Evolutionary conservation across 129 eudicot genomes (phyloP), one percentile per base, ranked within the genome.

Genomic region (Centella asiatica): DNA sequence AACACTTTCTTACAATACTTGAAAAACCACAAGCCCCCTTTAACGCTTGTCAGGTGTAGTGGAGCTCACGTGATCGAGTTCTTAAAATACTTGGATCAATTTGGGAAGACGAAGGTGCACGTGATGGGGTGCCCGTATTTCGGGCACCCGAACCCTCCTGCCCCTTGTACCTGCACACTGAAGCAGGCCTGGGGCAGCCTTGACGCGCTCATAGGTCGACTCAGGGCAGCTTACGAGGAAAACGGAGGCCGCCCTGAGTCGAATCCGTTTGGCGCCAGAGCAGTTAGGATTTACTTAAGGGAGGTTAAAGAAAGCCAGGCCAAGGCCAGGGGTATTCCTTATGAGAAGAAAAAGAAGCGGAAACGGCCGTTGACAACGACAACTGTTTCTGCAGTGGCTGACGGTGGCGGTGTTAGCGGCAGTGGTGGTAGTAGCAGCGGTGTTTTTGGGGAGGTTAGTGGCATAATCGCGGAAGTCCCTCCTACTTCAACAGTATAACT

Each of bases 31-130:
- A 84, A 78, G 59, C 93, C 93, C 9, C 93, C 93, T 18, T 33
- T 85, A 22, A 58, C 83, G 23, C 55, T 85, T 8, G 76, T 70
- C 2, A 63, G 88, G 1, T 85, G 94, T 44, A 85, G 88, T 53
- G 94, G 94, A 1, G 88, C 88, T 19, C 88, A 81, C 69, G 94
- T 85, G 69, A 73, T 85, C 64, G 94, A 85, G 77, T 85, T 85
- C 28, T 58, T 85, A n/a, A 85, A 76, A 39, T 81, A 85, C 78
- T 59, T 85, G 0, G 94, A 85, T 65, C 94, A 81, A 49, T 85
- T 85, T 26, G 94, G 93, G 3, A 85, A 85, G 44, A 85, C 93
- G 0, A 85, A 85, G 44, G 93, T 85, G 33, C 93, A 85, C 67
- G 86, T 72, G 57, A 34, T 73, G 44, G 83, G 75, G 9, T 85